Percentiles rank a stretch among this genome's conserved stretches.
Evolutionary conservation across 305 asterid species (phyloP).

Genomic region (Coffea humblotiana): DNA sequence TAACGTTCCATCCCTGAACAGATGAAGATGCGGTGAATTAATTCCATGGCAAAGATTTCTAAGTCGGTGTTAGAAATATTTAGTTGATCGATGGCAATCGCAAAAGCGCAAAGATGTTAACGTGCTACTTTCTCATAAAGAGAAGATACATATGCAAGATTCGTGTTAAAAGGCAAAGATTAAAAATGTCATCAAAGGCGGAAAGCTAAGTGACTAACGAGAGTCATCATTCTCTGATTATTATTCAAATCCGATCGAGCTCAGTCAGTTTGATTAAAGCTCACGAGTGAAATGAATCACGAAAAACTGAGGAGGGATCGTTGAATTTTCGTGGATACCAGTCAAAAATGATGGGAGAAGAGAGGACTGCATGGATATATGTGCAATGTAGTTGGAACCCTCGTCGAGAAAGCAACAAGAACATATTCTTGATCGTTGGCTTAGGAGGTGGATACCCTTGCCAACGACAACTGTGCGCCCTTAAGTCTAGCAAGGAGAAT

Average conservation of each 20-base stretch:
- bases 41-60: not conserved
- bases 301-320: not conserved
- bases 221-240: not conserved
- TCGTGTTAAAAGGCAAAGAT: not conserved
- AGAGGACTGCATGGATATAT: not conserved
- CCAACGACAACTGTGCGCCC: not conserved
- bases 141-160: constrained; percentile 21
- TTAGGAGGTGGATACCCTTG: not conserved
- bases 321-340: constrained; percentile 13
- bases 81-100: not conserved
- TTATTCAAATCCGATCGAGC: not conserved
- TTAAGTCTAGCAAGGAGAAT: not conserved
- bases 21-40: not conserved
- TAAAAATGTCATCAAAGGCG: constrained; percentile 28
- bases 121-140: constrained; percentile 1
- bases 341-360: constrained; percentile 16
- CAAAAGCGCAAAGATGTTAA: not conserved
- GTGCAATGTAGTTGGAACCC: not conserved
- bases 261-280: not conserved
- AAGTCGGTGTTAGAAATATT: constrained; percentile 10
- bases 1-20: not conserved
- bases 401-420: not conserved
- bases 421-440: not conserved
- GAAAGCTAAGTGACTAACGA: constrained; percentile 14
- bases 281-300: not conserved